phyloP scores from a whole-genome alignment of 257 asterid species.

The Schizonepeta tenuifolia region DNA sequence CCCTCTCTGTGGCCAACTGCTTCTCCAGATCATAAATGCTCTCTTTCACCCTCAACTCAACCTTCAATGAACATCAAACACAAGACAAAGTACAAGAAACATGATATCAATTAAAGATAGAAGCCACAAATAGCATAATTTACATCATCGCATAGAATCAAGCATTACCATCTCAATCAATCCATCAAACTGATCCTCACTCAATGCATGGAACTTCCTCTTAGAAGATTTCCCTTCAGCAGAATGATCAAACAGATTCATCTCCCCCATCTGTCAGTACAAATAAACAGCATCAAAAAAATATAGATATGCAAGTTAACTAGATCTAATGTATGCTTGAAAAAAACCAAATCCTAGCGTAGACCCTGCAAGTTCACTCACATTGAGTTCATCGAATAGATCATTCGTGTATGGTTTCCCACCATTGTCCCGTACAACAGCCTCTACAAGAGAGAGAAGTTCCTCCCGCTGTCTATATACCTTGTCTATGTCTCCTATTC shows the following conservation, averaged over 20 bases:
- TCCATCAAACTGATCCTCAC: constrained; percentile 41
- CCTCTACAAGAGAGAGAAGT: constrained; percentile 58
- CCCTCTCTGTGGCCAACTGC: constrained; percentile 48
- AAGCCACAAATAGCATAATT: neutral
- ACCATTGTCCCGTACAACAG: constrained; percentile 52
- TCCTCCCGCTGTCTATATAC: constrained; percentile 46
- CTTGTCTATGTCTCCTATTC: constrained; percentile 48
- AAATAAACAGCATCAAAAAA: neutral
- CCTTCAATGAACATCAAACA: constrained; percentile 27
- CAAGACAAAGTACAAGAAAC: neutral
- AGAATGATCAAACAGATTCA: constrained; percentile 43
- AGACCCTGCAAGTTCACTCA: neutral
- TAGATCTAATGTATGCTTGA: neutral
- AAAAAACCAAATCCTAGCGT: neutral
- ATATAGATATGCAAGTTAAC: neutral
- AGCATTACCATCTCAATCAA: constrained; percentile 68
- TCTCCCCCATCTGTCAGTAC: constrained; percentile 49
- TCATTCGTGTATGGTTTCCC: constrained; percentile 68
- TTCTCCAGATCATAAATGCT: constrained; percentile 43
- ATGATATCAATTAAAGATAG: neutral
- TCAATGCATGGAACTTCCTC: too few species aligned
- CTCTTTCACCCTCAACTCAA: constrained; percentile 46
- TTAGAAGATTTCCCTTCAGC: neutral
- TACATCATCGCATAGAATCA: neutral
- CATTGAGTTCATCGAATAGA: constrained; percentile 56